A percentile compares a stretch with the other conserved stretches of the same genome.
These are phyloP conservation scores for Anastatica hierochuntica DNA, from an alignment of 345 rosid genomes.

Conservation along the genomic window DNA sequence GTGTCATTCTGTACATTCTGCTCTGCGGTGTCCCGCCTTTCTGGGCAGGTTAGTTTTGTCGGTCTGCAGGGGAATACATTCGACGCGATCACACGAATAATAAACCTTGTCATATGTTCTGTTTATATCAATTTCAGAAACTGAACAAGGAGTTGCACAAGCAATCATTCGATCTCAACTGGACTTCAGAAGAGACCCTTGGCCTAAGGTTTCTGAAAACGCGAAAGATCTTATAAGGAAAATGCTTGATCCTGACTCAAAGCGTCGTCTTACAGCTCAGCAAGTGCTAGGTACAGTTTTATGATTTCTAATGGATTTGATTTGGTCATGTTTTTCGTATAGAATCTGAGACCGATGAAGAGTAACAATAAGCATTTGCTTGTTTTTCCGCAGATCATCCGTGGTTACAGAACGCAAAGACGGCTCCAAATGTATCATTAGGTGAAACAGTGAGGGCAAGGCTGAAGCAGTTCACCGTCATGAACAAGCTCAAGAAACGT, in stretches of 20 bases:
- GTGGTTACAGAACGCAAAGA: slow-evolving; percentile 87
- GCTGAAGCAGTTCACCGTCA: slow-evolving; percentile 87
- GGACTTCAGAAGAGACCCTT: slow-evolving; percentile 93
- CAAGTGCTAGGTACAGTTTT: slow-evolving; percentile 71
- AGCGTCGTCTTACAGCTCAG: slow-evolving; percentile 78
- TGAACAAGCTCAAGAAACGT: slow-evolving; percentile 98
- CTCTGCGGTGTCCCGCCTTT: slow-evolving; percentile 59
- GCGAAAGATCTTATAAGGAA: slow-evolving; percentile 87
- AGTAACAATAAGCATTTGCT: slow-evolving; percentile 1
- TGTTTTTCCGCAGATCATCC: slow-evolving; percentile 57
- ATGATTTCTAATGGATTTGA: neutral
- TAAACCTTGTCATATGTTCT: neutral
- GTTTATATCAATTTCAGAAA: slow-evolving; percentile 44
- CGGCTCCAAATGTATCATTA: slow-evolving; percentile 83
- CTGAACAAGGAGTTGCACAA: slow-evolving; percentile 97
- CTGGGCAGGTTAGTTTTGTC: slow-evolving; percentile 75
- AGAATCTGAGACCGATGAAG: neutral
- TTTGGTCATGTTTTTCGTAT: neutral
- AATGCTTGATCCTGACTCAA: slow-evolving; percentile 94
- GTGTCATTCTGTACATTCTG: neutral
- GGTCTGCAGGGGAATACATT: too few relatives aligned
- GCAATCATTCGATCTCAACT: slow-evolving; percentile 72
- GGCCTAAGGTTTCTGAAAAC: slow-evolving; percentile 90
- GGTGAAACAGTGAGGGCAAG: slow-evolving; percentile 97
- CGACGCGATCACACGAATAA: too few relatives aligned